Evolutionary conservation across 176 grass and related monocot species (phyloP), one percentile per base, ranked within the genome.

Genomic region (Miscanthus lutarioriparius): DNA sequence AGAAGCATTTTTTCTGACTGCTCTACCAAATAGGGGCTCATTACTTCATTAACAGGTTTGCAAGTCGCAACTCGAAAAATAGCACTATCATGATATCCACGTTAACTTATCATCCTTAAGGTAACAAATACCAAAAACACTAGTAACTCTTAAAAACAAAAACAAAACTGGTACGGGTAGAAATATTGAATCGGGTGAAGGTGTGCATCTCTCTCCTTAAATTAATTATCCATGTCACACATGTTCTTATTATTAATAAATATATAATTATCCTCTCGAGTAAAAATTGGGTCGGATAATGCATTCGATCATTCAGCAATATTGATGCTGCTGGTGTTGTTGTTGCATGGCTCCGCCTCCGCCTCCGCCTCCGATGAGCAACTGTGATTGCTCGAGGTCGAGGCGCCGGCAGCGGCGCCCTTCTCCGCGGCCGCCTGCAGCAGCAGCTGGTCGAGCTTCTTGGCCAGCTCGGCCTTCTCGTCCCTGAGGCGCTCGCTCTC

Each of bases 401-500:
- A 27, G 25, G 49, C n/a, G 38, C 35, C 7, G 45, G 47, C 40
- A 17, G 30, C 19, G 53, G 66, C n/a, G 67, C 43, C 61, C 45
- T 80, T 69, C 75, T 83, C 38, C 4, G 26, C 10, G 19, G 72
- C 56, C 20, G 33, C 26, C 9, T 61, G 67, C 11, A 38, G 75
- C 69, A 38, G 8, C 41, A 94, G 82, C 38, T 86, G 67, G 76
- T 95, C 87, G 8, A 98, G 87, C 64, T 79, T 91, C 73, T 90
- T 86, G 64, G 44, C 28, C 32, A 98, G 83, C 80, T 95, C 85
- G 64, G 54, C 64, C 62, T 75, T 91, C 67, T 95, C 85, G 28
- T 83, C 71, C 83, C 61, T 82, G 84, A 97, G 95, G 62, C 68
- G 41, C 4, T 70, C 56, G 78, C 86, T 85, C 83, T 98, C 89